A percentile compares a stretch with the other conserved stretches of the same genome.
These are phyloP conservation scores for Actinidia arguta DNA, from an alignment of 179 eudicot genomes.

Conservation along the genomic window DNA sequence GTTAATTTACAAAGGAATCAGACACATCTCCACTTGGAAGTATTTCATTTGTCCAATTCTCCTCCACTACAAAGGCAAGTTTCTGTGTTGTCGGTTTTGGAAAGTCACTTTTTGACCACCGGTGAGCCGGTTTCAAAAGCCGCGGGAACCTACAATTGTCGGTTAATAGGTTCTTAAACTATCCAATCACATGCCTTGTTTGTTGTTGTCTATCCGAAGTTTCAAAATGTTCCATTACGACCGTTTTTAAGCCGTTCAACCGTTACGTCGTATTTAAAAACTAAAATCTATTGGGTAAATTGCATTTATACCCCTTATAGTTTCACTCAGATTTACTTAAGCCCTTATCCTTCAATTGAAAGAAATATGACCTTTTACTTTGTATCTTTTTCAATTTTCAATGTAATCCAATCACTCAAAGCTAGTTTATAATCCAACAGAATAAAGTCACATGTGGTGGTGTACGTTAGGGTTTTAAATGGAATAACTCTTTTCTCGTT, in stretches of 20 bases:
- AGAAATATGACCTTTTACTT: too few species aligned
- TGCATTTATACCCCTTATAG: background rate
- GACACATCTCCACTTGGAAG: slow-evolving; percentile 21
- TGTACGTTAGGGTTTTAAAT: too few species aligned
- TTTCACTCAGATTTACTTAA: background rate
- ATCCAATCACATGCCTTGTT: too few species aligned
- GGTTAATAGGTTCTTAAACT: background rate
- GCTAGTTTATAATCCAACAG: too few species aligned
- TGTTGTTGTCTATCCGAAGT: background rate
- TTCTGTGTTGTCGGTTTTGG: background rate
- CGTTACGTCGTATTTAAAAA: background rate
- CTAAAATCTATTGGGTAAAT: background rate
- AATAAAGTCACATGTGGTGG: too few species aligned
- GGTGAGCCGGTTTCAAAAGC: background rate
- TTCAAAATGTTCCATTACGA: background rate
- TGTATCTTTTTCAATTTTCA: too few species aligned
- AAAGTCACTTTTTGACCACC: slow-evolving; percentile 4
- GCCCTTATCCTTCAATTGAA: too few species aligned
- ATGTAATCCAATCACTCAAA: too few species aligned
- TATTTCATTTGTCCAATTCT: slow-evolving; percentile 14
- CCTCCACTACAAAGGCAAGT: background rate
- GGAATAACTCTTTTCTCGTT: too few species aligned
- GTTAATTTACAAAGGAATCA: background rate
- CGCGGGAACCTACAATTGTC: slow-evolving; percentile 1
- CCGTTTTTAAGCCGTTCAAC: background rate